A percentile compares a stretch with the other conserved stretches of the same genome.
Conservation (phyloP, 768 basidiomycete species). For the Kwoniella shandongensis region DNA sequence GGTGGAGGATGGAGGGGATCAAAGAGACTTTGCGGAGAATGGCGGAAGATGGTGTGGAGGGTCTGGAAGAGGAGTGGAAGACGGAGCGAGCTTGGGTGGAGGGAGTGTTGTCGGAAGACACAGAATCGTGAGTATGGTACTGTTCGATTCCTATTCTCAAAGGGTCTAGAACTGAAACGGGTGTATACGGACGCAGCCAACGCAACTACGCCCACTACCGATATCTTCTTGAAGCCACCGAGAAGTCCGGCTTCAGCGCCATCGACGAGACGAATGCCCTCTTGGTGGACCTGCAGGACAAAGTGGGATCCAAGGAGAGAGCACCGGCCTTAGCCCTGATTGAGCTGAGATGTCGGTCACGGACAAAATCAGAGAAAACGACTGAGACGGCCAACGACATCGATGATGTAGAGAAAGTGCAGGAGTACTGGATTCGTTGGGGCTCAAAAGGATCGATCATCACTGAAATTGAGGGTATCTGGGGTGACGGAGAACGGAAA, state of each 20-base stretch:
- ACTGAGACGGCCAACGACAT: conserved; percentile 9
- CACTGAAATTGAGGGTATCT: conserved; percentile 33
- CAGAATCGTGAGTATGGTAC: conserved; percentile 31
- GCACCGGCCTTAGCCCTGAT: conserved; percentile 43
- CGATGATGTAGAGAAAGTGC: conserved; percentile 15
- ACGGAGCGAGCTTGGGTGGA: conserved; percentile 23
- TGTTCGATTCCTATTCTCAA: neutral
- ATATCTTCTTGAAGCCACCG: conserved; percentile 21
- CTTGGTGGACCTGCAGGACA: conserved; percentile 23
- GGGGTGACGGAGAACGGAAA: conserved; percentile 4
- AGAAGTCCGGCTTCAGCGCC: neutral
- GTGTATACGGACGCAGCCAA: conserved; percentile 24
- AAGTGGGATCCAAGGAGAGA: conserved; percentile 42
- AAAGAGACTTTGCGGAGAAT: conserved; percentile 20
- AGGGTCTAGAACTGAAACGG: neutral
- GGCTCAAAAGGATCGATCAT: conserved; percentile 40
- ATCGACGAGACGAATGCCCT: conserved; percentile 13
- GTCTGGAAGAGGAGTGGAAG: conserved; percentile 7
- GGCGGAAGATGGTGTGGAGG: neutral
- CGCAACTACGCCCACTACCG: conserved; percentile 40
- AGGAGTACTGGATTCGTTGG: conserved; percentile 40
- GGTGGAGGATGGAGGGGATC: conserved; percentile 28
- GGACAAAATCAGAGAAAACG: neutral
- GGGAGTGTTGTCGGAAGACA: conserved; percentile 5
- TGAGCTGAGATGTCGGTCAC: conserved; percentile 29